These are phyloP conservation scores for Pythium aristosporum DNA, from an alignment of 352 stramenopile species.

Conservation along the genomic window DNA sequence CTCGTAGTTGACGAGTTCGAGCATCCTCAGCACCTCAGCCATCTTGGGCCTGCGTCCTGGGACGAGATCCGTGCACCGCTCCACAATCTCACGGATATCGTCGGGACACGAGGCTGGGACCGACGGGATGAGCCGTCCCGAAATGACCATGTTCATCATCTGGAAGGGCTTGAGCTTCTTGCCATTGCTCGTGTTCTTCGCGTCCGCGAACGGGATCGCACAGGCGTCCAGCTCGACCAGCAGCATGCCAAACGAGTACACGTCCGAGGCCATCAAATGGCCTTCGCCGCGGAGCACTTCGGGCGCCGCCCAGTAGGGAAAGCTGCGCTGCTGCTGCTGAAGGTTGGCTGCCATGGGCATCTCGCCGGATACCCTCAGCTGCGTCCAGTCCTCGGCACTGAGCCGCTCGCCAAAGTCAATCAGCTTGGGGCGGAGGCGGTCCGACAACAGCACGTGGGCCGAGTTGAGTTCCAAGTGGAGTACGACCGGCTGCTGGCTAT, in stretches of 20 bases:
- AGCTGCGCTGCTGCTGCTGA: slow-evolving; percentile 16
- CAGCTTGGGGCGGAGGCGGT: slow-evolving; percentile 29
- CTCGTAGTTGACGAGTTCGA: slow-evolving; percentile 24
- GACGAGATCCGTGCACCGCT: slow-evolving; percentile 20
- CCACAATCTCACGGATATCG: slow-evolving; percentile 22
- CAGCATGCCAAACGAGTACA: slow-evolving; percentile 40
- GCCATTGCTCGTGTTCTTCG: slow-evolving; percentile 27
- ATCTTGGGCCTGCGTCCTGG: slow-evolving; percentile 25
- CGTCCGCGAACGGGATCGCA: slow-evolving; percentile 27
- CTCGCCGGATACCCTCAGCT: slow-evolving; percentile 21
- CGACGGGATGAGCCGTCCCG: slow-evolving; percentile 22
- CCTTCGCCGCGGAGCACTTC: slow-evolving; percentile 29
- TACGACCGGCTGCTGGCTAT: slow-evolving; percentile 23
- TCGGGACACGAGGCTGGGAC: slow-evolving; percentile 18
- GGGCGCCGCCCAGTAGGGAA: slow-evolving; percentile 32
- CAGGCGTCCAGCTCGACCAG: slow-evolving; percentile 32
- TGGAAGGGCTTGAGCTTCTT: slow-evolving; percentile 31
- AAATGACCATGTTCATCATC: slow-evolving; percentile 33
- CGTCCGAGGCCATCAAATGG: slow-evolving; percentile 26
- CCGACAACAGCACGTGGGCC: slow-evolving; percentile 27
- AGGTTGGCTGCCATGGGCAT: background rate
- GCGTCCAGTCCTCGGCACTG: slow-evolving; percentile 28
- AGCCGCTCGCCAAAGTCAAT: slow-evolving; percentile 31
- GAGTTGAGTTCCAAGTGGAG: slow-evolving; percentile 32
- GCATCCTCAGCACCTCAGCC: slow-evolving; percentile 24